phyloP scores from a whole-genome alignment of 345 rosid species.

The Laguncularia racemosa region DNA sequence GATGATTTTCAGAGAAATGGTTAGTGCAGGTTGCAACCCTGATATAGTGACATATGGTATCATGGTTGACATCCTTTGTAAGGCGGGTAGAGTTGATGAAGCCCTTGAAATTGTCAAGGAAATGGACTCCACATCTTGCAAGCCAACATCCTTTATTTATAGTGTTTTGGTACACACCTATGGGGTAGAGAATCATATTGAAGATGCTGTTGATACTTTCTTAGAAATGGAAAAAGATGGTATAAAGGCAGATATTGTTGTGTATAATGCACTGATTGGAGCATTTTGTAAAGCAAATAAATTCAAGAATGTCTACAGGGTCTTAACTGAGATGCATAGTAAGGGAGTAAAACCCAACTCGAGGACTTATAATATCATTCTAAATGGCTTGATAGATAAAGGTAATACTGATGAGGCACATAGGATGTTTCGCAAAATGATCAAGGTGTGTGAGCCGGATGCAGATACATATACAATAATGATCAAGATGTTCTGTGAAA shows the following conservation, averaged over 20 bases:
- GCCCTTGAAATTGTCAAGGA: slow-evolving; percentile 61
- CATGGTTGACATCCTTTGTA: slow-evolving; percentile 81
- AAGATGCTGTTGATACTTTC: slow-evolving; percentile 74
- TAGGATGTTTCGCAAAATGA: slow-evolving; percentile 66
- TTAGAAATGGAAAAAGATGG: slow-evolving; percentile 77
- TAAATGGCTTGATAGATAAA: slow-evolving; percentile 45
- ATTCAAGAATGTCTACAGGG: slow-evolving; percentile 58
- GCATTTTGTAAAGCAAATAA: slow-evolving; percentile 72
- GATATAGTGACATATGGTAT: slow-evolving; percentile 85
- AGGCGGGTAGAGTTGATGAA: slow-evolving; percentile 87
- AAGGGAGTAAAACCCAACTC: slow-evolving; percentile 63
- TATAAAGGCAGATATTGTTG: slow-evolving; percentile 57
- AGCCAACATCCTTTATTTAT: slow-evolving; percentile 70
- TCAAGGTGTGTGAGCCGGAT: slow-evolving; percentile 73
- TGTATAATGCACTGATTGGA: slow-evolving; percentile 68
- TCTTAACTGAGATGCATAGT: slow-evolving; percentile 62
- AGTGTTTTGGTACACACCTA: slow-evolving; percentile 78
- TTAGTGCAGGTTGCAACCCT: slow-evolving; percentile 52
- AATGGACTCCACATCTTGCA: slow-evolving; percentile 46
- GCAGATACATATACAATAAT: slow-evolving; percentile 88
- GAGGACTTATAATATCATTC: slow-evolving; percentile 64
- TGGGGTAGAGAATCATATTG: slow-evolving; percentile 65
- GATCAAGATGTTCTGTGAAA: slow-evolving; percentile 87
- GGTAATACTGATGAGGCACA: slow-evolving; percentile 70
- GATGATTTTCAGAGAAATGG: slow-evolving; percentile 69